Conservation (phyloP, 495 filamentous ascomycete species). For the Darksidea phi region DNA sequence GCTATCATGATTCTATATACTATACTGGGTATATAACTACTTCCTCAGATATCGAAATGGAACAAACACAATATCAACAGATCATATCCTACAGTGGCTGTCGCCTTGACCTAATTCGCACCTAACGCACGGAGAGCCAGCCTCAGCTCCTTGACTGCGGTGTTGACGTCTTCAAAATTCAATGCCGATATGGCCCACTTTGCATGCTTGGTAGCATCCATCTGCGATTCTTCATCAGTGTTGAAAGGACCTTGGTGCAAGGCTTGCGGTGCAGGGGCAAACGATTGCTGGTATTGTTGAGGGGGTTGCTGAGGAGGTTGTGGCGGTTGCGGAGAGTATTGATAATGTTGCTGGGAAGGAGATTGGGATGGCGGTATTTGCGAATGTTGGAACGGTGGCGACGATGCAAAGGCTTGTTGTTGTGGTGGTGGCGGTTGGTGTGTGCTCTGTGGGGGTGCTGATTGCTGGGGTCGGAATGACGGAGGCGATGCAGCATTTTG, state of each 20-base stretch:
- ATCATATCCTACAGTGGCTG: not conserved
- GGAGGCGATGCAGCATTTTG: slow-evolving; percentile 22
- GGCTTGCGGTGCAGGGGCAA: slow-evolving; percentile 24
- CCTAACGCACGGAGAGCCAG: slow-evolving; percentile 70
- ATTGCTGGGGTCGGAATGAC: slow-evolving; percentile 14
- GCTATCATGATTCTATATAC: not conserved
- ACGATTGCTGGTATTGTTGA: slow-evolving; percentile 36
- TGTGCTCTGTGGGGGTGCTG: slow-evolving; percentile 14
- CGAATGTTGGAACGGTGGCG: not conserved
- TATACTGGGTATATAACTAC: not conserved
- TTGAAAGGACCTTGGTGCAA: slow-evolving; percentile 35
- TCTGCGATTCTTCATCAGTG: slow-evolving; percentile 72
- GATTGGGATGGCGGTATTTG: slow-evolving; percentile 41
- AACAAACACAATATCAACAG: not conserved
- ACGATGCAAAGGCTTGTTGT: slow-evolving; percentile 19
- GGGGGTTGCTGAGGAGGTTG: slow-evolving; percentile 15
- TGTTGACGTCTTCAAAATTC: slow-evolving; percentile 93
- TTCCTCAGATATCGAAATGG: not conserved
- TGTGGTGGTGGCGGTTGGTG: slow-evolving; percentile 8
- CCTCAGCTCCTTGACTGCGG: slow-evolving; percentile 81
- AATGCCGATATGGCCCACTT: slow-evolving; percentile 96
- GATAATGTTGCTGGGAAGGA: slow-evolving; percentile 20
- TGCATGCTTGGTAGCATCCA: slow-evolving; percentile 87
- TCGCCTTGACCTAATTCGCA: slow-evolving; percentile 39
- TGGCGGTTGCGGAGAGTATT: slow-evolving; percentile 12